phyloP scores from a whole-genome alignment of 2,329 filamentous ascomycete genomes.

The Juglanconis sp. region DNA sequence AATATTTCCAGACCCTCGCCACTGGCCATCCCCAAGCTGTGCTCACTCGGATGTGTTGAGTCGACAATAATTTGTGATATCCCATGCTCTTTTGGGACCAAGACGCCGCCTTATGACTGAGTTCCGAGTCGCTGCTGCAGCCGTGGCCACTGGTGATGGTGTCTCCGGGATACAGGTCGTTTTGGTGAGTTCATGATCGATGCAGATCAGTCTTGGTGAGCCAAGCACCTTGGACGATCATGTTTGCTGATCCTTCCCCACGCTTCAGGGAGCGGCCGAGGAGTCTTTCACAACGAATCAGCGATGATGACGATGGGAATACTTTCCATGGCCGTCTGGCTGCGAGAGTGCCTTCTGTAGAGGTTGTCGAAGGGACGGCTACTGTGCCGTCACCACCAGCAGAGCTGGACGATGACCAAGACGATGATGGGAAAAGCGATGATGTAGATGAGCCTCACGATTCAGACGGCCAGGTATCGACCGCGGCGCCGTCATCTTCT shows the following conservation, averaged over 20 bases:
- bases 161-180: not conserved
- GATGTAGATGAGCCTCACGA: too few relatives aligned
- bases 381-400: not conserved
- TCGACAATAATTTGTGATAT: not conserved
- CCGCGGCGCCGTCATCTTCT: too few relatives aligned
- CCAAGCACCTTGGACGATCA: not conserved
- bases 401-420: too few relatives aligned
- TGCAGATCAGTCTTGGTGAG: not conserved
- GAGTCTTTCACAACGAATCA: not conserved
- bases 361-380: not conserved
- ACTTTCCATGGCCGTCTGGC: not conserved
- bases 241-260: not conserved
- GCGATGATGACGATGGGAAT: not conserved
- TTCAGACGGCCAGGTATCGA: too few relatives aligned
- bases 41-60: not conserved
- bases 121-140: not conserved
- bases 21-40: not conserved
- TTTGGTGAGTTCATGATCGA: not conserved
- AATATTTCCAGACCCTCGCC: not conserved
- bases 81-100: not conserved
- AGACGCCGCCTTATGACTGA: not conserved
- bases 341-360: not conserved
- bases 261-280: not conserved
- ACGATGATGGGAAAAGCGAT: too few relatives aligned
- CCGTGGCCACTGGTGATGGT: not conserved